phyloP scores from a whole-genome alignment of 345 rosid genomes.

The Rubroshorea leprosula region DNA sequence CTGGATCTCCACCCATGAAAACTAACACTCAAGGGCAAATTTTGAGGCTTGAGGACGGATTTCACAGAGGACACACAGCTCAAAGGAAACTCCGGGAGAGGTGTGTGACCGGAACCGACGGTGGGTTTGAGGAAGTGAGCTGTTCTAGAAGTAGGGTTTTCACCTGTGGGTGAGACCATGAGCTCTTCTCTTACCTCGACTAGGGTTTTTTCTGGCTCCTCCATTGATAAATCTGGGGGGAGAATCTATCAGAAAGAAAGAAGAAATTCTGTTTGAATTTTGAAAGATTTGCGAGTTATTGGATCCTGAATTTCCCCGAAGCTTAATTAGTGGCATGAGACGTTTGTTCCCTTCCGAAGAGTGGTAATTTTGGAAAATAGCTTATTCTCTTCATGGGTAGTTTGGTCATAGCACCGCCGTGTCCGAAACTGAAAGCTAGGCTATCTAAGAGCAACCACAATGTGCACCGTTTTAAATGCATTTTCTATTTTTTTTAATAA shows the following conservation, averaged over 20 bases:
- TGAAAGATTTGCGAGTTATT: not conserved
- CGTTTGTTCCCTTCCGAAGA: no score
- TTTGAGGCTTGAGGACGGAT: conserved; percentile 1
- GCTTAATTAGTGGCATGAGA: no score
- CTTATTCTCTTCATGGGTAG: no score
- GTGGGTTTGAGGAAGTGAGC: conserved; percentile 27
- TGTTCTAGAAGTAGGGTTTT: conserved; percentile 11
- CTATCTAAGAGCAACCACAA: no score
- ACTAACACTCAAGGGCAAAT: conserved; percentile 16
- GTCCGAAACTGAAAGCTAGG: no score
- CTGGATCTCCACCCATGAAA: conserved; percentile 26
- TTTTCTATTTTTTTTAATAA: no score
- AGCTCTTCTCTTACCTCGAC: conserved; percentile 18
- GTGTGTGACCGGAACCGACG: not conserved
- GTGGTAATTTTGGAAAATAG: no score
- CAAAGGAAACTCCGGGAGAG: conserved; percentile 10
- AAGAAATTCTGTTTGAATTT: not conserved
- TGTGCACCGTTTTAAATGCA: no score
- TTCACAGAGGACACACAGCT: not conserved
- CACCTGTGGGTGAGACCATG: conserved; percentile 19
- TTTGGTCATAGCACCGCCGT: no score
- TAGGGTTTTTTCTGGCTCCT: conserved; percentile 6
- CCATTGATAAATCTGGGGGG: conserved; percentile 8
- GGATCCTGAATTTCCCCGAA: not conserved
- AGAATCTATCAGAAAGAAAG: not conserved